These are phyloP conservation scores for Plasmodium falciparum DNA, from an alignment of 169 alveolate genomes.

Conservation along the genomic window DNA sequence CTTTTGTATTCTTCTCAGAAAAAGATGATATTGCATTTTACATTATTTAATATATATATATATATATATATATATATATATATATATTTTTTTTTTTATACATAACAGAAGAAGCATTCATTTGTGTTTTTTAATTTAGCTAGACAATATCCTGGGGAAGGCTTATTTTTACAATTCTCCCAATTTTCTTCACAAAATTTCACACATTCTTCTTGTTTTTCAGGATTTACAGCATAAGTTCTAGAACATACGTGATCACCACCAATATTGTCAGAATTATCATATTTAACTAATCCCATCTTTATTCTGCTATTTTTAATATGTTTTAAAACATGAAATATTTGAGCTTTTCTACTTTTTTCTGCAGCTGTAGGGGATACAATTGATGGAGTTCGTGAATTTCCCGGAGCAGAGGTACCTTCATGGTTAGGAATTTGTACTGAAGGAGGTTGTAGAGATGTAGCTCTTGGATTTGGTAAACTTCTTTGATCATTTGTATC, in stretches of 20 bases:
- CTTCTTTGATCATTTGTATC: background rate
- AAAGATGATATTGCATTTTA: too few species aligned
- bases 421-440: background rate
- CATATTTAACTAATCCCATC: conserved; percentile 12
- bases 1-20: too few species aligned
- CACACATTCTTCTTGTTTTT: conserved; percentile 2
- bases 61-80: background rate
- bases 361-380: too few species aligned
- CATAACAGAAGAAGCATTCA: conserved; percentile 10
- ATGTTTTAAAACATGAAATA: conserved; percentile 23
- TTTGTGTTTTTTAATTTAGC: conserved; percentile 3
- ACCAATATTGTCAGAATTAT: background rate
- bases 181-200: background rate
- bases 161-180: background rate
- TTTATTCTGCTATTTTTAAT: conserved; percentile 3
- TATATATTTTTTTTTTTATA: background rate
- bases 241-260: conserved; percentile 15
- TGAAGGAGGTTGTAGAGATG: background rate
- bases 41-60: too few species aligned
- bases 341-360: background rate
- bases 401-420: background rate
- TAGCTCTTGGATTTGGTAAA: too few species aligned
- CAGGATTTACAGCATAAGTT: background rate
- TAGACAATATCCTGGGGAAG: conserved; percentile 20
- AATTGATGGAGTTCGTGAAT: too few species aligned